Base-by-base conservation (phyloP, 441 rosid species). In the Biscutella auriculata region DNA sequence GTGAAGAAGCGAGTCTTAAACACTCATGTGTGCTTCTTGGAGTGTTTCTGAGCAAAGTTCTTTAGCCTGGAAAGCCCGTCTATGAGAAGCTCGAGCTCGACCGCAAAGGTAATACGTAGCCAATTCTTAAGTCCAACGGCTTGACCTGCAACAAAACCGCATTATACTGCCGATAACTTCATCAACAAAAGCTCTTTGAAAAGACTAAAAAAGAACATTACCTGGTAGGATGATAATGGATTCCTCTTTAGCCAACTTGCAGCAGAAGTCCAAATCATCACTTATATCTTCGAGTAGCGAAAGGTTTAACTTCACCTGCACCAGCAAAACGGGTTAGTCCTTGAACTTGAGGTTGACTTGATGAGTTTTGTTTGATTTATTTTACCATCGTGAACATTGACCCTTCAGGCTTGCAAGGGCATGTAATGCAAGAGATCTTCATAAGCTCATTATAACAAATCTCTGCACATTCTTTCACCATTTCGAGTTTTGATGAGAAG, bases 51-150 rank as follows among this genome's bases (percentile, higher is more conserved):
- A 5, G 37, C 33, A 57, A 82, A 82, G 60, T 71, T 74, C 40
- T 63, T 75, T 6, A 75, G 54, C 72, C 87, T 65, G 16, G 15
- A 27, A 3, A 77, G 29, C 11, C 79, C 84, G 0, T 72, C 82
- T 54, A 41, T 40, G 7, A 75, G 79, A 40, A 63, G 60, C 10
- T 68, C 47, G 11, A 63, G 53, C 60, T 77, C 81, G n/a, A 64
- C 45, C 0, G 78, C 79, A 34, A 82, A 79, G 7, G 77, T 77
- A 23, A 82, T 46, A 11, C 73, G 79, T 15, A 79, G 75, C 87
- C 82, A 81, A 50, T 77, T 69, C 63, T 63, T 60, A 45, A 77
- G 63, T 32, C 77, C 82, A 44, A 70, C 72, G 19, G 62, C 69
- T 27, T 8, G 15, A 33, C 79, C 82, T 77, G 51, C 66, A 60